Evolutionary conservation across 1,284 basidiomycete species (phyloP).

Genomic region (Fistulinella cinereoalba): DNA sequence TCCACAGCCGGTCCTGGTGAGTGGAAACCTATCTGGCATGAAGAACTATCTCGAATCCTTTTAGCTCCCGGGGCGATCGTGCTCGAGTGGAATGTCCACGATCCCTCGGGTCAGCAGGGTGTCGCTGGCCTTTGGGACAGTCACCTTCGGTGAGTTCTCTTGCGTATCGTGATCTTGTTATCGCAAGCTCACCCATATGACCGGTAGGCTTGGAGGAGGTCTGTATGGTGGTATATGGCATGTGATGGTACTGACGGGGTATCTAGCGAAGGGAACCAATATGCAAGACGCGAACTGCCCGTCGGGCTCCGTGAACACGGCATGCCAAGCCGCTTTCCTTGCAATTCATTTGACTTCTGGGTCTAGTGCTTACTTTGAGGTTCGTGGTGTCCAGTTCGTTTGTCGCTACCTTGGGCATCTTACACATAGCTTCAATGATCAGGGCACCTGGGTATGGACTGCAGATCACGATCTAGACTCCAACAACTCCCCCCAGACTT

Average conservation of each 20-base stretch:
- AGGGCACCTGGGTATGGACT: slow-evolving; percentile 58
- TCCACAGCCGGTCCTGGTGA: slow-evolving; percentile 43
- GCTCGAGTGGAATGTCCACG: slow-evolving; percentile 57
- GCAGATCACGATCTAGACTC: slow-evolving; percentile 51
- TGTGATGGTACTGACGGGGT: background rate
- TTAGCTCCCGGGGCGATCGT: slow-evolving; percentile 53
- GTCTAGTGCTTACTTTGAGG: slow-evolving; percentile 51
- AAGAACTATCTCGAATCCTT: background rate
- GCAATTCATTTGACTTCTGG: slow-evolving; percentile 49
- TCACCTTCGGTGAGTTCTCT: slow-evolving; percentile 34
- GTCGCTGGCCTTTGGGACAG: slow-evolving; percentile 59
- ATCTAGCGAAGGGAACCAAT: slow-evolving; percentile 41
- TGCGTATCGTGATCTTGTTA: background rate
- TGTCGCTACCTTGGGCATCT: too few species aligned
- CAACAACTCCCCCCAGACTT: slow-evolving; percentile 32
- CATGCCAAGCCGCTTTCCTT: slow-evolving; percentile 50
- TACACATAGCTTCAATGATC: too few species aligned
- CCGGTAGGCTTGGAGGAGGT: slow-evolving; percentile 34
- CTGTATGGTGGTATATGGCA: background rate
- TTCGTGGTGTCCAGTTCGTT: slow-evolving; percentile 7
- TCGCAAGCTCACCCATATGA: background rate
- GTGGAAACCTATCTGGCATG: slow-evolving; percentile 5
- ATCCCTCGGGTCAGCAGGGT: slow-evolving; percentile 46
- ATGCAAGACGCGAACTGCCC: slow-evolving; percentile 40
- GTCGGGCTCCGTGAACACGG: slow-evolving; percentile 27